Evolutionary conservation across 2,329 filamentous ascomycete genomes (phyloP).

Genomic region (Ambrosiella xylebori): DNA sequence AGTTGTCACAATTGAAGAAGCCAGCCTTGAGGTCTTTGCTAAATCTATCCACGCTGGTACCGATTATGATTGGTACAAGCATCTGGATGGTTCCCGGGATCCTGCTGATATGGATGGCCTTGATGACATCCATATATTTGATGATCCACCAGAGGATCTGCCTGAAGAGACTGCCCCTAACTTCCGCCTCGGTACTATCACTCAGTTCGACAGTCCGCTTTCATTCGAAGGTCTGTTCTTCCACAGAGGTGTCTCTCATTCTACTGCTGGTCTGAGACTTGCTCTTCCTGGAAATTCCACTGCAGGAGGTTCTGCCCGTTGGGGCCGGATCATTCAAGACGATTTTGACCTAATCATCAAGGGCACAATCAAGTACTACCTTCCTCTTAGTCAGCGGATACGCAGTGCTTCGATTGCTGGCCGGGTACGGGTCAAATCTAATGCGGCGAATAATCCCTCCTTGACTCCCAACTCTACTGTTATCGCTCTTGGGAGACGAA

Average conservation of each 20-base stretch:
- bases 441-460: constrained; percentile 38
- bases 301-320: constrained; percentile 65
- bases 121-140: constrained; percentile 4
- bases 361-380: constrained; percentile 70
- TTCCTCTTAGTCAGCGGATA: constrained; percentile 43
- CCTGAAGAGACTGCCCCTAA: constrained; percentile 56
- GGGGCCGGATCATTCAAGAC: constrained; percentile 80
- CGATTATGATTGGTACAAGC: constrained; percentile 42
- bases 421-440: constrained; percentile 42
- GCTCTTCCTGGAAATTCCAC: constrained; percentile 75
- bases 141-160: constrained; percentile 34
- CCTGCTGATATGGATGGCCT: neutral
- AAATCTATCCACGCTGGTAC: constrained; percentile 79
- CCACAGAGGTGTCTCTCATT: constrained; percentile 51
- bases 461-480: constrained; percentile 20
- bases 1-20: constrained; percentile 65
- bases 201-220: constrained; percentile 71
- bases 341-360: constrained; percentile 88
- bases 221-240: constrained; percentile 83
- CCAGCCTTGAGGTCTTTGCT: constrained; percentile 85
- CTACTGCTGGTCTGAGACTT: constrained; percentile 70
- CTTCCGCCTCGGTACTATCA: constrained; percentile 80
- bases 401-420: constrained; percentile 43
- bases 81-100: constrained; percentile 15
- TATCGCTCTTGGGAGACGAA: neutral